These are phyloP conservation scores for Kwoniella newhampshirensis DNA, from an alignment of 768 basidiomycete genomes.

Conservation along the genomic window DNA sequence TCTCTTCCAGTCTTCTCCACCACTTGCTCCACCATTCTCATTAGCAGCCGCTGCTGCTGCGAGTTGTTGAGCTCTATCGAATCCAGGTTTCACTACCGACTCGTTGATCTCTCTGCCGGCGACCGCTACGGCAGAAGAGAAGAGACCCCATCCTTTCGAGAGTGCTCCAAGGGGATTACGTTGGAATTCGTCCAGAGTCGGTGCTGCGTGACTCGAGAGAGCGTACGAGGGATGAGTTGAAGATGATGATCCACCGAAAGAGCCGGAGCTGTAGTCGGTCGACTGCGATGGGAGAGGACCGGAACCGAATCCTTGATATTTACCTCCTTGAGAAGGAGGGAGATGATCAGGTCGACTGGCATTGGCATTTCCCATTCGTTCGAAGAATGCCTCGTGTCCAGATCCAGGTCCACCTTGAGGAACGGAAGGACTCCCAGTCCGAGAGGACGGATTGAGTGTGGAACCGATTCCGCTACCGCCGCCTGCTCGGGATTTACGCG, in stretches of 20 bases:
- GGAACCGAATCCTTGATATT: constrained; percentile 88
- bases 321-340: constrained; percentile 86
- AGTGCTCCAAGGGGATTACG: constrained; percentile 81
- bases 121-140: constrained; percentile 70
- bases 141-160: constrained; percentile 93
- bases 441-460: constrained; percentile 62
- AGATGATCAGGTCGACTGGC: constrained; percentile 72
- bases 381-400: constrained; percentile 84
- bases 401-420: constrained; percentile 57
- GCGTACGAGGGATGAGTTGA: constrained; percentile 67
- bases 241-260: constrained; percentile 13
- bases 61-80: constrained; percentile 64
- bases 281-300: constrained; percentile 64
- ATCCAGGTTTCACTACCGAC: constrained; percentile 84
- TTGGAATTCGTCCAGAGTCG: constrained; percentile 76
- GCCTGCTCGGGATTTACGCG: constrained; percentile 81
- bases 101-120: constrained; percentile 77
- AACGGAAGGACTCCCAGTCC: constrained; percentile 58
- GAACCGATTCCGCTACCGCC: constrained; percentile 57
- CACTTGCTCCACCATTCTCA: constrained; percentile 12
- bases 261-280: constrained; percentile 24
- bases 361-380: constrained; percentile 78
- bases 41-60: constrained; percentile 19
- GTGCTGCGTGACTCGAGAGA: constrained; percentile 76
- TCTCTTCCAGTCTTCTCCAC: constrained; percentile 32